Conservation (phyloP, 2,329 filamentous ascomycete genomes). For the Davidsoniella virescens region DNA sequence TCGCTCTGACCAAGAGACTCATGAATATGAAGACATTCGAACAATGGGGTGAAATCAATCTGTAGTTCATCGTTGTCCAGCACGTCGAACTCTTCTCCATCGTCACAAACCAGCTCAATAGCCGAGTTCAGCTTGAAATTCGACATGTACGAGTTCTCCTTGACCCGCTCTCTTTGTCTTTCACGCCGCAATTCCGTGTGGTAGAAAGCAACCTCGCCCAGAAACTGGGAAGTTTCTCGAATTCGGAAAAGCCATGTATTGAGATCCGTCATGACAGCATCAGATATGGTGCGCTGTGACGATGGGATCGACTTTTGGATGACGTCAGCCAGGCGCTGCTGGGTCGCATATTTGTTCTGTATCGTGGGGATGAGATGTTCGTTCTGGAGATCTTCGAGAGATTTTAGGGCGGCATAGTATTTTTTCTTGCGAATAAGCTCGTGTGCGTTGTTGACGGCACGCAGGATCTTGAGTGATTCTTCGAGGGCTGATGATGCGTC, state of each 20-base stretch:
- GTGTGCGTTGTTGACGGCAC: constrained; percentile 85
- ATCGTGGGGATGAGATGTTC: constrained; percentile 65
- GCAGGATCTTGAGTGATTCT: constrained; percentile 80
- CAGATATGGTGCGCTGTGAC: constrained; percentile 82
- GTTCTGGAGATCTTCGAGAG: constrained; percentile 88
- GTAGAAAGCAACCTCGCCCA: constrained; percentile 93
- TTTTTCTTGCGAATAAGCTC: constrained; percentile 84
- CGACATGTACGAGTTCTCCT: constrained; percentile 55
- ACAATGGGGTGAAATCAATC: constrained; percentile 85
- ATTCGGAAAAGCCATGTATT: constrained; percentile 96
- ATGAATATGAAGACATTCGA: constrained; percentile 92
- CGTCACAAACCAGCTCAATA: constrained; percentile 88
- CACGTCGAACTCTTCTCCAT: constrained; percentile 89
- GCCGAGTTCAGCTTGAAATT: constrained; percentile 90
- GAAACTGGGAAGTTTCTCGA: constrained; percentile 85
- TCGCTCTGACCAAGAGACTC: constrained; percentile 86
- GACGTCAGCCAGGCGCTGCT: constrained; percentile 86
- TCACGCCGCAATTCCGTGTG: constrained; percentile 78
- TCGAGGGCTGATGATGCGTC: constrained; percentile 78
- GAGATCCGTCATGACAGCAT: constrained; percentile 90
- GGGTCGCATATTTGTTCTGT: constrained; percentile 72
- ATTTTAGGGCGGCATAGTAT: constrained; percentile 87
- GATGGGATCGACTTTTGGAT: constrained; percentile 92
- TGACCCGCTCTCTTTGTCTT: constrained; percentile 67
- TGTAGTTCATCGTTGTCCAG: constrained; percentile 89